Conservation (phyloP, 768 basidiomycete genomes). For the Erythrobasidium yunnanense region DNA sequence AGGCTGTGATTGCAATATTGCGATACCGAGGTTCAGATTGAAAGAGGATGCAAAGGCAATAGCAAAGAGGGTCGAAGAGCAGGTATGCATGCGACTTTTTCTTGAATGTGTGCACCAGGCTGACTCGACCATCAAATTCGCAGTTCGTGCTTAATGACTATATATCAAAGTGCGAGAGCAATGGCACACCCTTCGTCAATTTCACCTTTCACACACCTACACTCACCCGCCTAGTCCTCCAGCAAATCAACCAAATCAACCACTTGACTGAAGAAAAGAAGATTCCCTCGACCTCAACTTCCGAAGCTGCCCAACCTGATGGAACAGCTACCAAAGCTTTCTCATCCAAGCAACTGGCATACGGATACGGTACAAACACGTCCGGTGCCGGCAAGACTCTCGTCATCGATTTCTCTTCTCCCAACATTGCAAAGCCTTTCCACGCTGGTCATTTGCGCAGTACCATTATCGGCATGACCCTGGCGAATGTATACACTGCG, state of each 20-base stretch:
- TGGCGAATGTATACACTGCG: constrained; percentile 77
- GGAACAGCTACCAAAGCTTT: not conserved
- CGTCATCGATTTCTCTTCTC: constrained; percentile 84
- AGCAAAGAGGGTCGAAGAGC: constrained; percentile 59
- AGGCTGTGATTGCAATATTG: constrained; percentile 83
- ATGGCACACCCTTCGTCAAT: constrained; percentile 62
- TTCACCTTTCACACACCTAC: constrained; percentile 60
- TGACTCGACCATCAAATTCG: not conserved
- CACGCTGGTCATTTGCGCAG: constrained; percentile 93
- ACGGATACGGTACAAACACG: constrained; percentile 68
- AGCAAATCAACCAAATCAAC: constrained; percentile 60
- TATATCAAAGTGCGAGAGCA: constrained; percentile 57
- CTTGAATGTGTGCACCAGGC: not conserved
- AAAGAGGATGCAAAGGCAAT: constrained; percentile 71
- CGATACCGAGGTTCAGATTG: constrained; percentile 78
- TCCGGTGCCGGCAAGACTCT: constrained; percentile 69
- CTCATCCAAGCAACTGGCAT: constrained; percentile 21
- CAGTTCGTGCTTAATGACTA: constrained; percentile 79
- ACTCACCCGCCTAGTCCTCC: constrained; percentile 57
- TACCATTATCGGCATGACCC: constrained; percentile 97
- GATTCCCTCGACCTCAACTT: constrained; percentile 31
- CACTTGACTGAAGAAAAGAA: constrained; percentile 27
- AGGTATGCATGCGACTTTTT: constrained; percentile 48
- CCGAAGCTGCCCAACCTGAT: constrained; percentile 42
- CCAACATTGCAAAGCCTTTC: constrained; percentile 96